phyloP scores from a whole-genome alignment of 805 yeast genomes.

The Saturnispora quitensis region DNA sequence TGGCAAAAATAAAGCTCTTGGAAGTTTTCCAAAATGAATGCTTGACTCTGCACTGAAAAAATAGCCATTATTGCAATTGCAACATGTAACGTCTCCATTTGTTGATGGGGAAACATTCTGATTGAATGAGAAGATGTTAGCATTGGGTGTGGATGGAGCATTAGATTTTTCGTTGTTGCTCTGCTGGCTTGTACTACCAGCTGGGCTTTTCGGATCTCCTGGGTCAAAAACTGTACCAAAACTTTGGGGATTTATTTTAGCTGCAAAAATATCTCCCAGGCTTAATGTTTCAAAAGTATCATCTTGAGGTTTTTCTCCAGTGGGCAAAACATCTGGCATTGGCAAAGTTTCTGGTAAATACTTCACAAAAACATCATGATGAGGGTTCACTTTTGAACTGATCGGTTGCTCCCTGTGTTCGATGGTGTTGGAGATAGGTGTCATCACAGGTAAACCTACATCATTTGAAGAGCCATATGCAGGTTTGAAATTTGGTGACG shows the following conservation, averaged over 20 bases:
- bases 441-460: neutral
- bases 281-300: neutral
- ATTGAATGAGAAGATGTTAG: neutral
- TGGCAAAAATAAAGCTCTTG: constrained; percentile 63
- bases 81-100: neutral
- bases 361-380: constrained; percentile 8
- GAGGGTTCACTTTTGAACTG: neutral
- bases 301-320: constrained; percentile 17
- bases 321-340: constrained; percentile 32
- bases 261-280: neutral
- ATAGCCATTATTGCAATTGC: neutral
- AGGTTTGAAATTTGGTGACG: neutral
- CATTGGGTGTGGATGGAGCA: neutral
- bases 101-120: neutral
- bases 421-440: neutral
- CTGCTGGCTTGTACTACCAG: neutral
- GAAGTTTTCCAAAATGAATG: constrained; percentile 30
- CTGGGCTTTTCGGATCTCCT: neutral
- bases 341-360: constrained; percentile 47
- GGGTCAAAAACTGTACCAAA: neutral
- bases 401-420: neutral
- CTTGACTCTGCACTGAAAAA: neutral
- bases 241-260: neutral
- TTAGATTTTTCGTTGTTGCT: neutral
- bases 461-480: neutral